Evolutionary conservation across 2,329 filamentous ascomycete species (phyloP).

Genomic region (Lojkania enalia): DNA sequence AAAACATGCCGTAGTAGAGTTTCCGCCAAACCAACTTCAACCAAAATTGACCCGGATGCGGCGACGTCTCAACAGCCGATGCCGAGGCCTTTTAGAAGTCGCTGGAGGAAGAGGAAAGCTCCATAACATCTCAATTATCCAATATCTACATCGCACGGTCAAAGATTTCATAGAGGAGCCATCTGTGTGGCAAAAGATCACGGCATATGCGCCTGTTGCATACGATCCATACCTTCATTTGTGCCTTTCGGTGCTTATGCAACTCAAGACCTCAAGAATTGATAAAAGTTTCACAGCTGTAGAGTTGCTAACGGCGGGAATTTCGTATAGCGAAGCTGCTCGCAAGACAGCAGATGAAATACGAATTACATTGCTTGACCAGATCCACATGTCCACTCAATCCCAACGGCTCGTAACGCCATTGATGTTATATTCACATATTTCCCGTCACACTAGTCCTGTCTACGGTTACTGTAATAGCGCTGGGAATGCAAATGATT

Average conservation of each 20-base stretch:
- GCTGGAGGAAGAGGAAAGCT: conserved; percentile 1
- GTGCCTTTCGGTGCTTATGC: not conserved
- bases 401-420: not conserved
- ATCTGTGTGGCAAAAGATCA: conserved; percentile 6
- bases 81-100: conserved; percentile 7
- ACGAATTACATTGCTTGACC: not conserved
- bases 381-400: not conserved
- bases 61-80: not conserved
- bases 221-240: not conserved
- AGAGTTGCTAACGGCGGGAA: not conserved
- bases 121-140: not conserved
- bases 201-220: not conserved
- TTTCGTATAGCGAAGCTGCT: not conserved
- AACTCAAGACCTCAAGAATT: not conserved
- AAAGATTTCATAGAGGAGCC: conserved; percentile 8
- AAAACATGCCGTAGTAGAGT: not conserved
- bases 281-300: not conserved
- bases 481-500: not conserved
- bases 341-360: not conserved
- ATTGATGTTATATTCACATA: not conserved
- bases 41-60: not conserved
- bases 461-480: not conserved
- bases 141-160: conserved; percentile 12
- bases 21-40: not conserved
- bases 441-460: not conserved